Conservation (phyloP, 208 protist genomes). For the Leishmania arabica region DNA sequence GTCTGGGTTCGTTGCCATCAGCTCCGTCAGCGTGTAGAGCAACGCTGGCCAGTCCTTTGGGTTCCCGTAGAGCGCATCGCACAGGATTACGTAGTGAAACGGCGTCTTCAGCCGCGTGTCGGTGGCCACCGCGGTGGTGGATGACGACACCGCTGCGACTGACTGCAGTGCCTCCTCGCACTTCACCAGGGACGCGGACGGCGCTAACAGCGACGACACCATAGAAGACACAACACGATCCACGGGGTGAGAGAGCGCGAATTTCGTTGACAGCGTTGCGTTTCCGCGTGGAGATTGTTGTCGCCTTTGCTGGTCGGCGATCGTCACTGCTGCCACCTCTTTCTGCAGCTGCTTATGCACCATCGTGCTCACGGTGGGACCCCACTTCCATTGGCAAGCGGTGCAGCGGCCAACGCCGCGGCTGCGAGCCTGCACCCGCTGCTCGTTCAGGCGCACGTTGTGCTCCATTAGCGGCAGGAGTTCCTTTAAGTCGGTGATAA, state of each 20-base stretch:
- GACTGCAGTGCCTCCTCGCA: constrained; percentile 29
- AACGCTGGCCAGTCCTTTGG: constrained; percentile 80
- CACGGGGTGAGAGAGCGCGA: neutral
- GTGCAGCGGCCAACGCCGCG: constrained; percentile 44
- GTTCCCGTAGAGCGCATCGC: constrained; percentile 91
- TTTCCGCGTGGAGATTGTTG: neutral
- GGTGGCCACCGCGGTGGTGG: neutral
- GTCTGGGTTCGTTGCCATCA: constrained; percentile 54
- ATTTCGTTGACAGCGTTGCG: neutral
- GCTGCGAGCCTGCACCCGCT: constrained; percentile 39
- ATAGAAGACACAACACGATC: constrained; percentile 26
- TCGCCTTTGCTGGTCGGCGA: neutral
- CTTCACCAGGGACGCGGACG: constrained; percentile 42
- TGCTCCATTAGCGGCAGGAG: constrained; percentile 82
- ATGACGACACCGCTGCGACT: neutral
- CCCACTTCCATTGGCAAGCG: constrained; percentile 82
- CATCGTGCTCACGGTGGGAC: constrained; percentile 42
- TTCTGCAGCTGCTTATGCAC: constrained; percentile 44
- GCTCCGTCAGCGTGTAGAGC: constrained; percentile 83
- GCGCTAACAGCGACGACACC: constrained; percentile 21
- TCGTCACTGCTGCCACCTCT: constrained; percentile 7
- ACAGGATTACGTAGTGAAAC: constrained; percentile 68
- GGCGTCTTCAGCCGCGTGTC: neutral
- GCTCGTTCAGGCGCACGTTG: constrained; percentile 69
- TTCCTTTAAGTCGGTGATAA: constrained; percentile 85